Evolutionary conservation across 805 yeast genomes (phyloP).

Genomic region (Pichia pseudocactophila): DNA sequence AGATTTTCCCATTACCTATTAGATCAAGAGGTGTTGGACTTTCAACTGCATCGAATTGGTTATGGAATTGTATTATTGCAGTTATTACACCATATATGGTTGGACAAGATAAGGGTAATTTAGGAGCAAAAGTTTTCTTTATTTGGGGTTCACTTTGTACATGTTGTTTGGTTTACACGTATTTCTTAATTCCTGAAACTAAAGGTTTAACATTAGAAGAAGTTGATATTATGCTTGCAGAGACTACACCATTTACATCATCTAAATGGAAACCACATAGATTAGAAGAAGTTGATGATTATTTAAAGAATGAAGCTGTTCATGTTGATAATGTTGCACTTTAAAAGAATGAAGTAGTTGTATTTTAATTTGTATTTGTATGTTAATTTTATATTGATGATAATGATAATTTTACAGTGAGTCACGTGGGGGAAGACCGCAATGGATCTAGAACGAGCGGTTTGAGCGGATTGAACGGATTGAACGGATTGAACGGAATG

Average conservation of each 20-base stretch:
- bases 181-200: slow-evolving; percentile 69
- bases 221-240: slow-evolving; percentile 43
- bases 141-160: slow-evolving; percentile 52
- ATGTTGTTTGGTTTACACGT: slow-evolving; percentile 52
- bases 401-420: too few relatives aligned
- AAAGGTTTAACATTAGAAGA: slow-evolving; percentile 77
- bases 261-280: slow-evolving; percentile 28
- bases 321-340: slow-evolving; percentile 2
- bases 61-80: slow-evolving; percentile 69
- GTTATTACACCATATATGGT: slow-evolving; percentile 68
- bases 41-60: slow-evolving; percentile 73
- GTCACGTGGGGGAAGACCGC: too few relatives aligned
- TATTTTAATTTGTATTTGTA: too few relatives aligned
- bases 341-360: too few relatives aligned
- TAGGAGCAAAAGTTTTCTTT: slow-evolving; percentile 59
- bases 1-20: slow-evolving; percentile 60
- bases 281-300: slow-evolving; percentile 9
- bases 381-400: too few relatives aligned
- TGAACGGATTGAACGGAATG: too few relatives aligned
- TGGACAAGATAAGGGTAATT: slow-evolving; percentile 51
- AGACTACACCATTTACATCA: slow-evolving; percentile 29
- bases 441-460: too few relatives aligned
- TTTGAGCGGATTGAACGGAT: too few relatives aligned
- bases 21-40: slow-evolving; percentile 67
- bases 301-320: not conserved